Conservation (phyloP, 805 yeast species). For the Kodamaea restingae region DNA sequence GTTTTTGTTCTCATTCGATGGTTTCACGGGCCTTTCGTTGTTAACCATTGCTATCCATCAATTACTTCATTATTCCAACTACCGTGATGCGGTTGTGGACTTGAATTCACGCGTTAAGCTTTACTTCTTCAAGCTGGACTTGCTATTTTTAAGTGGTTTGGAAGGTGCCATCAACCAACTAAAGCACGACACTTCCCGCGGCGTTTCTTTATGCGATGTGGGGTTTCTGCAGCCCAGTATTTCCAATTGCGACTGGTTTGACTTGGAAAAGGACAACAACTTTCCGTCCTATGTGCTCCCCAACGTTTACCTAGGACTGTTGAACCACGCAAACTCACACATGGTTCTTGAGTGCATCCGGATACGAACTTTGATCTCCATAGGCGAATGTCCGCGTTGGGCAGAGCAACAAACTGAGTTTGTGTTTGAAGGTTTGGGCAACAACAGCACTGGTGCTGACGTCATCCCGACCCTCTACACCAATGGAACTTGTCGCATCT, state of each 20-base stretch:
- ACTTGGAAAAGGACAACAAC: slow-evolving; percentile 27
- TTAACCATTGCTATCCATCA: slow-evolving; percentile 14
- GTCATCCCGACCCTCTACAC: slow-evolving; percentile 5
- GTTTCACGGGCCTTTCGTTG: slow-evolving; percentile 34
- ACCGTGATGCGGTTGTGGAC: slow-evolving; percentile 25
- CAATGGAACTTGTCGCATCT: slow-evolving; percentile 15
- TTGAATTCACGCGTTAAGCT: slow-evolving; percentile 17
- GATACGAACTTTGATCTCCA: slow-evolving; percentile 26
- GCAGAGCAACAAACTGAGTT: slow-evolving; percentile 13
- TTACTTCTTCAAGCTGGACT: slow-evolving; percentile 29
- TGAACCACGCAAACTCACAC: slow-evolving; percentile 30
- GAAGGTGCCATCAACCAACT: slow-evolving; percentile 28
- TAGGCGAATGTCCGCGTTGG: slow-evolving; percentile 38
- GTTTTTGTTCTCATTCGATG: slow-evolving; percentile 34
- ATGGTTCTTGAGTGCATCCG: slow-evolving; percentile 23
- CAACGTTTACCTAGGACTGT: slow-evolving; percentile 30
- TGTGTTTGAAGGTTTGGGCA: slow-evolving; percentile 10
- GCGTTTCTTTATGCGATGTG: slow-evolving; percentile 4
- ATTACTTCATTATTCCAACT: slow-evolving; percentile 12
- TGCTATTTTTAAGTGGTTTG: slow-evolving; percentile 24
- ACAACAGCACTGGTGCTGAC: not conserved
- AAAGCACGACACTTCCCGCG: slow-evolving; percentile 13
- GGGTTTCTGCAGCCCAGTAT: slow-evolving; percentile 1
- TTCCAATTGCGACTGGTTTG: slow-evolving; percentile 39
- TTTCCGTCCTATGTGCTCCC: slow-evolving; percentile 31